A percentile compares a stretch with the other conserved stretches of the same genome.
Conservation (phyloP, 2,329 filamentous ascomycete genomes). For the Arthroderma sp. region DNA sequence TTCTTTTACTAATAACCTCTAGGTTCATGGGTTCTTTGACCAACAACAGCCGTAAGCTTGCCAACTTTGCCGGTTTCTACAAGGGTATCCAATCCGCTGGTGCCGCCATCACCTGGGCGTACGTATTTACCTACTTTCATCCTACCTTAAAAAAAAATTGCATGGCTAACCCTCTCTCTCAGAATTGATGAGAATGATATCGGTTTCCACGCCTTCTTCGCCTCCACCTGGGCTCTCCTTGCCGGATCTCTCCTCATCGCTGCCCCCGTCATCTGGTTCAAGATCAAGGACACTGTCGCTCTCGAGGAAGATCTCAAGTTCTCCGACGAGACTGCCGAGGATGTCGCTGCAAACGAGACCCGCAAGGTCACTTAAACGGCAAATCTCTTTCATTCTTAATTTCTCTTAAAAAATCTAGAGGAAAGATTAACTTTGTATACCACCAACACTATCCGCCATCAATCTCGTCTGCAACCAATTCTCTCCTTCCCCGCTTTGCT, state of each 20-base stretch:
- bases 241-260: constrained; percentile 62
- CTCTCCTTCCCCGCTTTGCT: too few relatives aligned
- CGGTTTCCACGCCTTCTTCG: constrained; percentile 61
- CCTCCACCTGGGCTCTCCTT: constrained; percentile 61
- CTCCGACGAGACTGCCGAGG: constrained; percentile 66
- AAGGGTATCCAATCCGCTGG: constrained; percentile 84
- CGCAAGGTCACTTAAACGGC: neutral
- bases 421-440: too few relatives aligned
- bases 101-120: constrained; percentile 45
- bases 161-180: constrained; percentile 41
- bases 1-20: constrained; percentile 1
- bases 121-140: constrained; percentile 12
- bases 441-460: too few relatives aligned
- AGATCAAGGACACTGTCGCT: constrained; percentile 68
- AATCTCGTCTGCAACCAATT: too few relatives aligned
- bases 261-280: constrained; percentile 62
- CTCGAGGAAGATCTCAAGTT: constrained; percentile 73
- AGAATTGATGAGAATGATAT: constrained; percentile 50
- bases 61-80: constrained; percentile 85
- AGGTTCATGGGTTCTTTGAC: constrained; percentile 87
- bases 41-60: constrained; percentile 82
- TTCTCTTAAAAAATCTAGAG: too few relatives aligned
- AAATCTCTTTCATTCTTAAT: too few relatives aligned
- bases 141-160: neutral
- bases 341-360: constrained; percentile 37